Evolutionary conservation across 148 eudicot genomes (phyloP).

Genomic region (Fallopia convolvulus): DNA sequence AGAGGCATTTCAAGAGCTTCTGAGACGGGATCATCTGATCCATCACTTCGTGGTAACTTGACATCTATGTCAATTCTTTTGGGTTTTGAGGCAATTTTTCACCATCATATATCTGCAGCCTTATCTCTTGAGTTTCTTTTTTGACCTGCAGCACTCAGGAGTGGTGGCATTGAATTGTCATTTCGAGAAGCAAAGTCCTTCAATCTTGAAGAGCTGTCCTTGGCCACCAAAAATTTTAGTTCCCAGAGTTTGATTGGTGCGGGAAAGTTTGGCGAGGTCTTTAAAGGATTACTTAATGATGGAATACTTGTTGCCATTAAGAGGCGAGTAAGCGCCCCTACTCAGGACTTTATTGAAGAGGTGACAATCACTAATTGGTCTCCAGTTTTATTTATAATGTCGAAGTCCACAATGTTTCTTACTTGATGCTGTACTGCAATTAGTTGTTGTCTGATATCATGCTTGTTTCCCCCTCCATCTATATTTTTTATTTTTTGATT

Average conservation of each 20-base stretch:
- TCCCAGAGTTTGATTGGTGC: conserved; percentile 76
- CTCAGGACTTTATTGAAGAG: conserved; percentile 81
- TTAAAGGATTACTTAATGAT: conserved; percentile 82
- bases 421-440: background rate
- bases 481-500: too few species aligned
- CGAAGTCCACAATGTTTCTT: background rate
- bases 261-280: conserved; percentile 95
- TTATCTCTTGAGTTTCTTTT: background rate
- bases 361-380: conserved; percentile 22
- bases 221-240: conserved; percentile 68
- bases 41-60: conserved; percentile 60
- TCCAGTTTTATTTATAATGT: background rate
- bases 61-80: background rate
- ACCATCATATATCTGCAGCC: background rate
- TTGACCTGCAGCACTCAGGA: conserved; percentile 18
- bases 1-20: conserved; percentile 65
- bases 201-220: conserved; percentile 58
- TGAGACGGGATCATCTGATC: conserved; percentile 90
- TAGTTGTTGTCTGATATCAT: background rate
- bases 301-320: conserved; percentile 91
- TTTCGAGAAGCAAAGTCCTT: conserved; percentile 68
- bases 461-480: background rate
- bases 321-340: conserved; percentile 58
- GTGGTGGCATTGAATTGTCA: conserved; percentile 38
- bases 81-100: background rate